These are phyloP conservation scores for Phialophora tarda DNA, from an alignment of 2,329 filamentous ascomycete genomes.

Conservation along the genomic window DNA sequence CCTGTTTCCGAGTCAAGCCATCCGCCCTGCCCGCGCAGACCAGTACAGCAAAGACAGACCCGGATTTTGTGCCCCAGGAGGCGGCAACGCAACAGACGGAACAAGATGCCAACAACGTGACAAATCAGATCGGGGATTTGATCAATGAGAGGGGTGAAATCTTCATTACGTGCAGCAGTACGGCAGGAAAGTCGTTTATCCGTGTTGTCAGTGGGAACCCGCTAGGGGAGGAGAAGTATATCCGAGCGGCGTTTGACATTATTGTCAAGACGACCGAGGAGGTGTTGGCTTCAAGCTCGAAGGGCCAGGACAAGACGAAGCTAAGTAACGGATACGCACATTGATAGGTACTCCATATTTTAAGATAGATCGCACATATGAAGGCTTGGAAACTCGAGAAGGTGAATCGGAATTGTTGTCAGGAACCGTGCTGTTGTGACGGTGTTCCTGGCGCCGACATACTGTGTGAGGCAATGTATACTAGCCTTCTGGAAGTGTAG, in stretches of 20 bases:
- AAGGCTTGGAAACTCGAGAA: not conserved
- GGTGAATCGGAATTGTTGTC: not conserved
- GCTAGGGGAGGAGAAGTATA: conserved; percentile 71
- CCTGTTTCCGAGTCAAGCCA: conserved; percentile 71
- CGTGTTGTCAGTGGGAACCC: conserved; percentile 77
- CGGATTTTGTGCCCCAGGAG: conserved; percentile 37
- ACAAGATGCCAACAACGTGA: conserved; percentile 68
- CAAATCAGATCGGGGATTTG: conserved; percentile 74
- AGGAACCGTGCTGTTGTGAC: not conserved
- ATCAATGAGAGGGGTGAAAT: conserved; percentile 77
- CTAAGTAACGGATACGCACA: not conserved
- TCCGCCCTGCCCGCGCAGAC: conserved; percentile 33
- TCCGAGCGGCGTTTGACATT: conserved; percentile 75
- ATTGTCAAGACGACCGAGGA: conserved; percentile 69
- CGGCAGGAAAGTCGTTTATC: conserved; percentile 77
- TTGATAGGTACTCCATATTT: not conserved
- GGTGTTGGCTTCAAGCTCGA: conserved; percentile 45
- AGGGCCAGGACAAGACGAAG: not conserved
- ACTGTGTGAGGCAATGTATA: not conserved
- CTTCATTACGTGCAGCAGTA: conserved; percentile 78
- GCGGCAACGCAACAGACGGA: conserved; percentile 49
- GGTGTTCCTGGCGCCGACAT: not conserved
- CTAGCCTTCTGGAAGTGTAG: not conserved
- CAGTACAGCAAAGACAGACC: conserved; percentile 41
- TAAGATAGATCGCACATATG: not conserved